Evolutionary conservation across 2,329 filamentous ascomycete genomes (phyloP).

Genomic region (Clonostachys sp.): DNA sequence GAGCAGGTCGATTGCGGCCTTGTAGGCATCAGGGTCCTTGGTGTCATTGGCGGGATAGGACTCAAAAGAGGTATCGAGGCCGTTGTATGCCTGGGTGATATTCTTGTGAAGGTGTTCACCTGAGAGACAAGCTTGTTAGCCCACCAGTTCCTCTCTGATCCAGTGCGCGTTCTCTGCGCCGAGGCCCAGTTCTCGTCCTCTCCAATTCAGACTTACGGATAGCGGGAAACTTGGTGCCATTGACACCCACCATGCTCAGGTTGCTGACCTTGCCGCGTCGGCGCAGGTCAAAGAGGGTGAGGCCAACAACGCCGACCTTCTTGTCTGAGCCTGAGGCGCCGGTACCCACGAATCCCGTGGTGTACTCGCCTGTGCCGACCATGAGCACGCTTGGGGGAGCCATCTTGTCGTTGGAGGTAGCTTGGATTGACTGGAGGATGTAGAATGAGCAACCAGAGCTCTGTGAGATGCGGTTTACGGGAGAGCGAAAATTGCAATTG

Average conservation of each 20-base stretch:
- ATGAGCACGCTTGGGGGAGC: slow-evolving; percentile 41
- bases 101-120: slow-evolving; percentile 82
- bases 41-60: slow-evolving; percentile 74
- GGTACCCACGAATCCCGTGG: slow-evolving; percentile 85
- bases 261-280: slow-evolving; percentile 83
- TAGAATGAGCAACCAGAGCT: no score
- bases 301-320: slow-evolving; percentile 88
- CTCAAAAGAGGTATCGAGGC: slow-evolving; percentile 78
- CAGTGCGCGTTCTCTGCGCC: no score
- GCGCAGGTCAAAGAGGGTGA: slow-evolving; percentile 85
- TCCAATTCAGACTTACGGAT: slow-evolving; percentile 59
- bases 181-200: no score
- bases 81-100: slow-evolving; percentile 84
- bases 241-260: slow-evolving; percentile 85
- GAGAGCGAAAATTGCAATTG: no score
- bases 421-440: no score
- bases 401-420: slow-evolving; percentile 26
- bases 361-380: slow-evolving; percentile 95
- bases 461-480: no score
- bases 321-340: slow-evolving; percentile 86
- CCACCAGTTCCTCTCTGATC: no score
- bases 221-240: slow-evolving; percentile 83
- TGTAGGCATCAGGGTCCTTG: slow-evolving; percentile 79
- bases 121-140: slow-evolving; percentile 20
- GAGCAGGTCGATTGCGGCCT: slow-evolving; percentile 79